Conservation (phyloP, 1,139 yeast genomes). For the Geotrichum cucujoidarum region DNA sequence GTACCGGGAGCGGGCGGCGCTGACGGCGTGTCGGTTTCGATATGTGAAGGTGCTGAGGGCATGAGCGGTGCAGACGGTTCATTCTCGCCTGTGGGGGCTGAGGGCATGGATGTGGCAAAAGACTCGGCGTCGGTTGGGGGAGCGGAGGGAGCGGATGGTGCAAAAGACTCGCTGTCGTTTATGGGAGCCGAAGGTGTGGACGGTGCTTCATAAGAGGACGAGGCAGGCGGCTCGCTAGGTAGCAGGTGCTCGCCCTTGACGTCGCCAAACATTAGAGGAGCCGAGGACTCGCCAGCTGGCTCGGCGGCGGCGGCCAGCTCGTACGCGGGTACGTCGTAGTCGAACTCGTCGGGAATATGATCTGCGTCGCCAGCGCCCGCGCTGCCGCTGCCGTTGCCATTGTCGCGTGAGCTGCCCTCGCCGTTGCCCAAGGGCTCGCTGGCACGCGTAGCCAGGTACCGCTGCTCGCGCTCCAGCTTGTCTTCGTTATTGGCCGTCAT, state of each 20-base stretch:
- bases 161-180: background rate
- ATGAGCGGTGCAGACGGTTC: background rate
- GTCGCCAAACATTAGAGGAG: background rate
- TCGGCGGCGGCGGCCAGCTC: conserved; percentile 6
- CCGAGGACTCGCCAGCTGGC: background rate
- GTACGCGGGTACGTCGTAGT: conserved; percentile 18
- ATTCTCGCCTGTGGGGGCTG: background rate
- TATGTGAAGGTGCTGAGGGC: background rate
- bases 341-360: conserved; percentile 7
- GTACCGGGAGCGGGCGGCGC: background rate
- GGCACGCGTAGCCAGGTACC: conserved; percentile 7
- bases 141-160: background rate
- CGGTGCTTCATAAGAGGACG: background rate
- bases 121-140: background rate
- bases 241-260: background rate
- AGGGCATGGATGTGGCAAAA: background rate
- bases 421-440: background rate
- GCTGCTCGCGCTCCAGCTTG: conserved; percentile 15
- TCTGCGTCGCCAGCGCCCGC: background rate
- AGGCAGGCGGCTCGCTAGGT: background rate
- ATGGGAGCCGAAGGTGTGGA: background rate
- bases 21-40: background rate
- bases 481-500: conserved; percentile 5
- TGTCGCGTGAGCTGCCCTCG: background rate
- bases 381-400: background rate